Base-by-base conservation (phyloP, 305 asterid genomes). In the Fraxinus greggii region DNA sequence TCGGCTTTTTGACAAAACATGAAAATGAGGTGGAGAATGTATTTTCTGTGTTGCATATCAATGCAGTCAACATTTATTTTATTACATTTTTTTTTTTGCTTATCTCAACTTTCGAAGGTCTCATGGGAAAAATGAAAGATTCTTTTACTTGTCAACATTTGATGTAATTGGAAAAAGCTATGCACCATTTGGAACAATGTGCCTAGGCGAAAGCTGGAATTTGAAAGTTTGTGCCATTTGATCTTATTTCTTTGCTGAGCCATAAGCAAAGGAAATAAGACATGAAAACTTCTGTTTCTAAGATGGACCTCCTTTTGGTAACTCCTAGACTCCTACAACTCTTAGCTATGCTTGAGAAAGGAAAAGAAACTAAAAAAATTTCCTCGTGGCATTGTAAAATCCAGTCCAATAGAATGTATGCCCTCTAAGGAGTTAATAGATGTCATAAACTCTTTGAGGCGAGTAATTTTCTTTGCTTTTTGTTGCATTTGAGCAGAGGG, bases 401-500 rank as follows among this genome's bases (percentile, higher is more conserved):
- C 26, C 9, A 51, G 63, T 51, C 63, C 63, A n/a, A 51, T 51
- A 51, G 21, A 9, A 74, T 45, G 32, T 5, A 51, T 51, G 63
- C 21, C 65, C 12, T 19, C 12, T 19, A 56, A 56, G 4, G 19
- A 6, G 65, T 56, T 76, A 26, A 21, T 21, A 21, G 74, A 59
- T 78, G 6, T 21, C 40, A 15, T 33, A 19, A 19, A 45, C 40
- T 76, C 15, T 69, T 28, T 35, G 32, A 63, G 72, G 19, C 4
- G 35, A 63, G 33, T 54, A 19, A 67, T 72, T 76, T 76, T 81
- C 42, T 19, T 38, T 2, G 17, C 78, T 72, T 23, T 75, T 23
- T 75, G 61, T 13, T 21, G 56, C 19, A 29, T 51, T 84, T 56
- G 82, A 42, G 83, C 94, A 94, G 97, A 72, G 84, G 83, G 89